Conservation (phyloP, 495 filamentous ascomycete species). For the Sabuloglossum arenarium region DNA sequence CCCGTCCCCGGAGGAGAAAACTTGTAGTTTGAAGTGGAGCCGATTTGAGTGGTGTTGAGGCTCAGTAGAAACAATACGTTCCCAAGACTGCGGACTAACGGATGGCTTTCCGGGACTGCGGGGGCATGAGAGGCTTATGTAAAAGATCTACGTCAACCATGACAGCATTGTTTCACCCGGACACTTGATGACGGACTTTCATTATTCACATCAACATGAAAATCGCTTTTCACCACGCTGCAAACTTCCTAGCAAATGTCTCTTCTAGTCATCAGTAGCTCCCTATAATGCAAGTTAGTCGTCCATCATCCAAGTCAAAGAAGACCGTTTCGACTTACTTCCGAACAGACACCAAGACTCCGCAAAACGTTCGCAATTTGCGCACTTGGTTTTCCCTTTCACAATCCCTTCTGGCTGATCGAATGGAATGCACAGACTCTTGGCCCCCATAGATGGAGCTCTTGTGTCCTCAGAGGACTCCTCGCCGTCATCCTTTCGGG, state of each 20-base stretch:
- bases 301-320: not conserved
- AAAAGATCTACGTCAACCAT: too few relatives aligned
- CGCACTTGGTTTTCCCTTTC: constrained; percentile 67
- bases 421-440: constrained; percentile 92
- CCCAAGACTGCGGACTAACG: too few relatives aligned
- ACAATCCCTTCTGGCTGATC: constrained; percentile 72
- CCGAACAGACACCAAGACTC: constrained; percentile 9
- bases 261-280: not conserved
- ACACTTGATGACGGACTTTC: too few relatives aligned
- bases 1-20: too few relatives aligned
- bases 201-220: too few relatives aligned
- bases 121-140: too few relatives aligned
- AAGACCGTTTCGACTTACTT: not conserved
- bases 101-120: too few relatives aligned
- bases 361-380: constrained; percentile 37
- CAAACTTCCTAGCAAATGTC: not conserved
- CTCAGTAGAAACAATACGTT: too few relatives aligned
- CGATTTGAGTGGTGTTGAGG: too few relatives aligned
- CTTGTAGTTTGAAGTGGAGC: too few relatives aligned
- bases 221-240: too few relatives aligned
- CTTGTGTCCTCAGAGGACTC: constrained; percentile 47
- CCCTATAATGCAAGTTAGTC: not conserved
- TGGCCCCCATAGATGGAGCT: constrained; percentile 89
- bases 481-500: constrained; percentile 40
- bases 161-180: too few relatives aligned